A percentile compares a stretch with the other conserved stretches of the same genome.
Evolutionary conservation across 441 rosid genomes (phyloP).

Genomic region (Rhodomyrtus psidioides): DNA sequence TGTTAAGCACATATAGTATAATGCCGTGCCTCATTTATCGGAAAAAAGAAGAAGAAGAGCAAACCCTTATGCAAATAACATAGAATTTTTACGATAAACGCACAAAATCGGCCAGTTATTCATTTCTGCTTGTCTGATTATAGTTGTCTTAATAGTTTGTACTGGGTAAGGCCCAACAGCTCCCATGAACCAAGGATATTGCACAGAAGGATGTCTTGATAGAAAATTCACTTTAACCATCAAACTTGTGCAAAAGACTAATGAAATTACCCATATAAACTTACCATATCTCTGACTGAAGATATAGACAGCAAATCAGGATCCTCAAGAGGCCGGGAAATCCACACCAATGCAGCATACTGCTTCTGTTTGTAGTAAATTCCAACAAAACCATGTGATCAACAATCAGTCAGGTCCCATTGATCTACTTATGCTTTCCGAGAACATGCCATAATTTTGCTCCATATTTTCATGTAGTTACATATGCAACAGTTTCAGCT

Average conservation of each 20-base stretch:
- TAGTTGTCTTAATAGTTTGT: background rate
- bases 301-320: conserved; percentile 46
- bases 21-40: background rate
- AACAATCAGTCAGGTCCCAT: background rate
- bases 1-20: background rate
- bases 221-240: background rate
- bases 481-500: background rate
- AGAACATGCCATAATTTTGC: background rate
- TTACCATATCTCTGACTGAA: conserved; percentile 61
- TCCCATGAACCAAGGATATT: background rate
- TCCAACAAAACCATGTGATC: background rate
- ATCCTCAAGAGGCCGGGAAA: conserved; percentile 79
- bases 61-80: background rate
- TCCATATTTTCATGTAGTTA: background rate
- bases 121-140: background rate
- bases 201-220: background rate
- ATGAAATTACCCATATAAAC: conserved; percentile 9
- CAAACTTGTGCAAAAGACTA: background rate
- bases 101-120: background rate
- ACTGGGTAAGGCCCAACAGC: background rate
- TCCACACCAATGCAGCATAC: conserved; percentile 93
- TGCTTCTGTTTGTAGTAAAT: conserved; percentile 55
- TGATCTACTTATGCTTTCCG: background rate
- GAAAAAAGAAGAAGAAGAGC: background rate
- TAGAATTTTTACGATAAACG: background rate